Evolutionary conservation across 371 early-diverging fungal species (phyloP).

Genomic region (Rhizopus arrhizus): DNA sequence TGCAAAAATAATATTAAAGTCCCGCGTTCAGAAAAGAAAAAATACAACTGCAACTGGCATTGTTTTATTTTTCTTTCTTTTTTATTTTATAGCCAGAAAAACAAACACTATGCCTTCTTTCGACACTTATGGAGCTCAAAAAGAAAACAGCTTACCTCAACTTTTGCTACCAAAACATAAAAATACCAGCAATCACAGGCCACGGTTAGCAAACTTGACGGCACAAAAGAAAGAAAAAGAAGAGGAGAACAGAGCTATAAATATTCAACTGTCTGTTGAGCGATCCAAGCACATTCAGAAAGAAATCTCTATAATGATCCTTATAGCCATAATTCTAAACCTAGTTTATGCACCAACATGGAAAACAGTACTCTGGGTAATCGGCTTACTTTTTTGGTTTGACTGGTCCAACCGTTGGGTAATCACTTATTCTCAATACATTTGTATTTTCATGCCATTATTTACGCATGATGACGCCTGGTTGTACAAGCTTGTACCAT

Average conservation of each 20-base stretch:
- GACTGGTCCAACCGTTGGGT: not conserved
- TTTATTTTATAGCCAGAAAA: too few relatives aligned
- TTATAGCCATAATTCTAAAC: not conserved
- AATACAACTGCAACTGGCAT: too few relatives aligned
- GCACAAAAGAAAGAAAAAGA: not conserved
- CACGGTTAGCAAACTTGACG: not conserved
- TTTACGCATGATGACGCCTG: conserved; percentile 10
- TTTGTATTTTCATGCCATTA: not conserved
- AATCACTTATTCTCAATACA: not conserved
- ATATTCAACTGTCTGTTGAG: not conserved
- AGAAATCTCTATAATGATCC: not conserved
- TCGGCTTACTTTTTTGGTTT: not conserved
- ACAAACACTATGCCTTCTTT: too few relatives aligned
- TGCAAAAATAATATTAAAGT: too few relatives aligned
- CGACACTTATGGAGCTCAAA: too few relatives aligned
- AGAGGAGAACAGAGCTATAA: not conserved
- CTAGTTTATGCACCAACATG: not conserved
- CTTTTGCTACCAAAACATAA: too few relatives aligned
- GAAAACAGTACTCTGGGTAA: not conserved
- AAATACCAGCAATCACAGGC: not conserved
- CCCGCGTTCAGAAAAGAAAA: too few relatives aligned
- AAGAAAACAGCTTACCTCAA: too few relatives aligned
- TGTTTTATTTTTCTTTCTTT: too few relatives aligned
- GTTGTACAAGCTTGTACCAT: conserved; percentile 6
- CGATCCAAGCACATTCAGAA: not conserved